A percentile compares a stretch with the other conserved stretches of the same genome.
Evolutionary conservation across 495 filamentous ascomycete genomes (phyloP).

Genomic region (Bryoglossum gracile): DNA sequence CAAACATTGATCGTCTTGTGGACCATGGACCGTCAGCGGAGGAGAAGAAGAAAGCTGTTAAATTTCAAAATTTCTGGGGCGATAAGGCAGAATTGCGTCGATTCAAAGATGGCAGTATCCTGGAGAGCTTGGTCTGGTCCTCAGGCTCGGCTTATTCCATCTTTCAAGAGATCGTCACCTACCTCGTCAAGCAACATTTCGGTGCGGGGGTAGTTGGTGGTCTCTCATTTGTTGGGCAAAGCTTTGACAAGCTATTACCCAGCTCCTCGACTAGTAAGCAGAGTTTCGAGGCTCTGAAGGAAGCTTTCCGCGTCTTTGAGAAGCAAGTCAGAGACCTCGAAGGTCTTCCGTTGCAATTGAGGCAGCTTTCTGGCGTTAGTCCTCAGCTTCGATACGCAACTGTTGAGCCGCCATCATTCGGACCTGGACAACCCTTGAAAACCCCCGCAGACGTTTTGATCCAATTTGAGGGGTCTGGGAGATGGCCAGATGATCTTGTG

Average conservation of each 20-base stretch:
- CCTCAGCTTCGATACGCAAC: slow-evolving; percentile 69
- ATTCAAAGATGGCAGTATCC: slow-evolving; percentile 66
- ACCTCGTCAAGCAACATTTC: slow-evolving; percentile 63
- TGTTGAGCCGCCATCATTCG: slow-evolving; percentile 38
- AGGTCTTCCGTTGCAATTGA: slow-evolving; percentile 69
- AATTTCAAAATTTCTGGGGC: slow-evolving; percentile 71
- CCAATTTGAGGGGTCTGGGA: slow-evolving; percentile 86
- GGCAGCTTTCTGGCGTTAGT: slow-evolving; percentile 65
- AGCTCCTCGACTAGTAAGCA: slow-evolving; percentile 27
- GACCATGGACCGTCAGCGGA: slow-evolving; percentile 85
- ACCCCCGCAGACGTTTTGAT: slow-evolving; percentile 61
- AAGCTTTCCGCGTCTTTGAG: slow-evolving; percentile 63
- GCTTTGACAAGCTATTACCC: slow-evolving; percentile 32
- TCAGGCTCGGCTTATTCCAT: slow-evolving; percentile 54
- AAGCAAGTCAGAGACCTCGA: slow-evolving; percentile 67
- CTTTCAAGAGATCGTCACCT: slow-evolving; percentile 69
- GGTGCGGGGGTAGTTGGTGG: slow-evolving; percentile 39
- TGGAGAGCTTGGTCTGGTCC: slow-evolving; percentile 78
- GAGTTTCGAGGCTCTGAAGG: slow-evolving; percentile 44
- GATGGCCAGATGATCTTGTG: slow-evolving; percentile 85
- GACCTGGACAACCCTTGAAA: slow-evolving; percentile 28
- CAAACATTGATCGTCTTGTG: slow-evolving; percentile 61
- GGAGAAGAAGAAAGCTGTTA: slow-evolving; percentile 58
- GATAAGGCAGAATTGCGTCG: slow-evolving; percentile 66
- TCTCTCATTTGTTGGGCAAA: slow-evolving; percentile 54